phyloP scores from a whole-genome alignment of 768 basidiomycete genomes.

The Stropharia rugosoannulata region DNA sequence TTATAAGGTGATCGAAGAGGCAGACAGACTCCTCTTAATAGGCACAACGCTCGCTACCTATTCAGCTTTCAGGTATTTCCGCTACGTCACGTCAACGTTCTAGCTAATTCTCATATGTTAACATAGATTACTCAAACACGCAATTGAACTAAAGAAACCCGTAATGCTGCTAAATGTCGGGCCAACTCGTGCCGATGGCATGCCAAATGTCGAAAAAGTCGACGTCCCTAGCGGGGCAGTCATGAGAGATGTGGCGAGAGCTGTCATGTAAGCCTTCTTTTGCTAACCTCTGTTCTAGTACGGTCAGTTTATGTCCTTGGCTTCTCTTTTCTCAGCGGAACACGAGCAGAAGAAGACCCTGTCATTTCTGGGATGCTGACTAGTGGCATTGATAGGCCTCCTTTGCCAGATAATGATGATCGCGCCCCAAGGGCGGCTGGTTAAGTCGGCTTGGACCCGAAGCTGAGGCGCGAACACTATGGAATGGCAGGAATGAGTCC shows the following conservation, averaged over 20 bases:
- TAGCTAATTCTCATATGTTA: slow-evolving; percentile 1
- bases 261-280: slow-evolving; percentile 53
- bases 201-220: slow-evolving; percentile 72
- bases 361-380: slow-evolving; percentile 48
- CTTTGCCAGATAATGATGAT: slow-evolving; percentile 36
- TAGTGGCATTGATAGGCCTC: slow-evolving; percentile 58
- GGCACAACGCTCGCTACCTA: slow-evolving; percentile 94
- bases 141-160: slow-evolving; percentile 71
- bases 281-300: background rate
- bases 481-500: background rate
- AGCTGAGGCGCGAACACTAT: background rate
- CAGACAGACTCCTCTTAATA: slow-evolving; percentile 73
- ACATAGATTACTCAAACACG: slow-evolving; percentile 74
- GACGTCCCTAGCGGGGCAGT: slow-evolving; percentile 75
- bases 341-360: slow-evolving; percentile 40
- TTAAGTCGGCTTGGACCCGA: slow-evolving; percentile 9
- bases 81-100: background rate
- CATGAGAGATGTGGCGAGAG: slow-evolving; percentile 60
- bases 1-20: slow-evolving; percentile 52
- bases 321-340: slow-evolving; percentile 38
- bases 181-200: slow-evolving; percentile 79
- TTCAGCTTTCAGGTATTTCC: slow-evolving; percentile 76
- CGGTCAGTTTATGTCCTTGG: background rate
- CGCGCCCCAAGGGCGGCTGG: slow-evolving; percentile 20
- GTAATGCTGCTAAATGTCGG: slow-evolving; percentile 86